A percentile compares a stretch with the other conserved stretches of the same genome.
Evolutionary conservation across 108 stramenopile species (phyloP).

Genomic region (Skeletonema costatum): DNA sequence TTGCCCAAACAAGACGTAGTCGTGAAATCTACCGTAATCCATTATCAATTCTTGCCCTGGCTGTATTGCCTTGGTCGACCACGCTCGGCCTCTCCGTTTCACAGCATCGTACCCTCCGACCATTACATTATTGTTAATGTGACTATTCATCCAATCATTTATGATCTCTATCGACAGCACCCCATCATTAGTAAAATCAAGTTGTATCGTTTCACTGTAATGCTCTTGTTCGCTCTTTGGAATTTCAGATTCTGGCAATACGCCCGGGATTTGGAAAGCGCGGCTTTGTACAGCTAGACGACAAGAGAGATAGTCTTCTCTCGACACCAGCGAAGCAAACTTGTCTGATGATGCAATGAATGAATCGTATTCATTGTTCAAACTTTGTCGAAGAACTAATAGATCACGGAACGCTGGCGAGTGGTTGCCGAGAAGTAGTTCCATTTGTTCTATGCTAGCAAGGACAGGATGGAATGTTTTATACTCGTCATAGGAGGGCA

Average conservation of each 20-base stretch:
- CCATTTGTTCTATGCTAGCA: conserved; percentile 1
- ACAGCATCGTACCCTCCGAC: conserved; percentile 11
- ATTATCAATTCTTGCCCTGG: conserved; percentile 16
- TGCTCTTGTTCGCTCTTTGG: not conserved
- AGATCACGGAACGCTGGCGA: conserved; percentile 5
- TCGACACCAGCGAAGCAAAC: conserved; percentile 6
- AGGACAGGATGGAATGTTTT: conserved; percentile 11
- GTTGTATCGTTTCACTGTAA: not conserved
- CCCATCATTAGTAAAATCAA: conserved; percentile 12
- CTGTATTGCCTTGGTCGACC: conserved; percentile 11
- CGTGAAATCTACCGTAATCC: conserved; percentile 3
- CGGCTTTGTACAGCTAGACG: conserved; percentile 13
- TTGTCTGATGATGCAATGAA: conserved; percentile 12
- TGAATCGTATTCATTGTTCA: conserved; percentile 17
- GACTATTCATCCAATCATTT: conserved; percentile 21
- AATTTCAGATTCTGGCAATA: conserved; percentile 6
- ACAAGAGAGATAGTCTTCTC: conserved; percentile 16
- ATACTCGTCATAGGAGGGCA: not conserved
- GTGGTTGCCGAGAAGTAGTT: conserved; percentile 5
- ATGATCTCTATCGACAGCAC: conserved; percentile 7
- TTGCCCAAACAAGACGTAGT: conserved; percentile 11
- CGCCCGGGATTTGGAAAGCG: conserved; percentile 13
- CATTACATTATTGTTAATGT: conserved; percentile 17
- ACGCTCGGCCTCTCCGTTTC: conserved; percentile 4
- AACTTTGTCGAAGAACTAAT: conserved; percentile 1